Percentiles rank a stretch among this genome's conserved stretches.
Evolutionary conservation across 1,284 basidiomycete genomes (phyloP).

Genomic region (Boletus sp.): DNA sequence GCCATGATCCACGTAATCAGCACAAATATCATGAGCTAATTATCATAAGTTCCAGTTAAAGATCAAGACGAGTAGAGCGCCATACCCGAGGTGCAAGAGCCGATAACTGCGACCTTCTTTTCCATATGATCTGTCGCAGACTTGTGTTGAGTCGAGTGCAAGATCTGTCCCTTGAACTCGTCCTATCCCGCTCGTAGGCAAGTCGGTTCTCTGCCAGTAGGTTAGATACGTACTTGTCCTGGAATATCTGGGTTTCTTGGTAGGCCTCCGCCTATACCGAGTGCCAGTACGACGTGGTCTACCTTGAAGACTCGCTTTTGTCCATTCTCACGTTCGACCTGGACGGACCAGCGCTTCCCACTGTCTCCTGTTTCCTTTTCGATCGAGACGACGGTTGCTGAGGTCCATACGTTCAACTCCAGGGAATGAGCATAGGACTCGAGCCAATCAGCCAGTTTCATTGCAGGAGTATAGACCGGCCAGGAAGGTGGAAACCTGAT

Average conservation of each 20-base stretch:
- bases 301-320: slow-evolving; percentile 35
- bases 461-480: slow-evolving; percentile 40
- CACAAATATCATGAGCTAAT: slow-evolving; percentile 30
- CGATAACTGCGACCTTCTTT: slow-evolving; percentile 60
- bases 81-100: slow-evolving; percentile 56
- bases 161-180: slow-evolving; percentile 49
- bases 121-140: slow-evolving; percentile 47
- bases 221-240: slow-evolving; percentile 17
- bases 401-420: slow-evolving; percentile 47
- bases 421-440: slow-evolving; percentile 44
- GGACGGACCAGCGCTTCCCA: slow-evolving; percentile 39
- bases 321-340: slow-evolving; percentile 32
- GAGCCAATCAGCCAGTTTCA: slow-evolving; percentile 46
- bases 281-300: slow-evolving; percentile 39
- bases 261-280: slow-evolving; percentile 41
- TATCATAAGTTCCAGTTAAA: slow-evolving; percentile 1
- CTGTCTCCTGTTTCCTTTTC: slow-evolving; percentile 29
- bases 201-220: slow-evolving; percentile 14
- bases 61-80: neutral
- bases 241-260: slow-evolving; percentile 38
- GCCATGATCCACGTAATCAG: slow-evolving; percentile 30
- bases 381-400: slow-evolving; percentile 34
- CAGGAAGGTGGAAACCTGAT: slow-evolving; percentile 35
- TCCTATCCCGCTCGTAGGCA: slow-evolving; percentile 32
- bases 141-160: slow-evolving; percentile 54